Conservation (phyloP, 192 early-diverging fungal species). For the Obelidium mucronatum region DNA sequence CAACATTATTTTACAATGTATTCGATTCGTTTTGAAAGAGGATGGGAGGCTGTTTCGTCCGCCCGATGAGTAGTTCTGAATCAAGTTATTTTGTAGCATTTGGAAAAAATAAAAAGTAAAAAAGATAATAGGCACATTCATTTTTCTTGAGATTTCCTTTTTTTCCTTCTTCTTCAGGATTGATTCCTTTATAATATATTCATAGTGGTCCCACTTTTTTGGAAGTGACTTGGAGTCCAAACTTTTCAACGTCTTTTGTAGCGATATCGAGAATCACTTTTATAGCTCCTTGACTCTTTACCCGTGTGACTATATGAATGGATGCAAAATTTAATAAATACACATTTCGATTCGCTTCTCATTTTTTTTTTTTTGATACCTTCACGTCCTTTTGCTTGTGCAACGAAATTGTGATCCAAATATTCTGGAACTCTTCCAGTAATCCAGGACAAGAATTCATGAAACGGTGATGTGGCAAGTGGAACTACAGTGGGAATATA, state of each 20-base stretch:
- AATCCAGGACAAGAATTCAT: conserved; percentile 58
- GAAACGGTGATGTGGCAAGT: conserved; percentile 60
- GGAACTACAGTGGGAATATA: conserved; percentile 63
- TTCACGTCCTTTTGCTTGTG: conserved; percentile 59
- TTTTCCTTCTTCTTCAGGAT: conserved; percentile 8
- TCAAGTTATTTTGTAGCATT: too few species aligned
- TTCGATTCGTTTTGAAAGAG: conserved; percentile 66
- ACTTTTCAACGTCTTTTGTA: conserved; percentile 58
- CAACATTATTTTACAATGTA: conserved; percentile 65
- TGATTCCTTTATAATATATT: too few species aligned
- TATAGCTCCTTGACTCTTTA: conserved; percentile 59
- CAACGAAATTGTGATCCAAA: conserved; percentile 62
- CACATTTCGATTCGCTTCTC: neutral
- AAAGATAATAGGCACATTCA: neutral
- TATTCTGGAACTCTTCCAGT: conserved; percentile 64
- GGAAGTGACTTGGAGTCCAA: conserved; percentile 44
- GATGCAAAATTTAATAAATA: neutral
- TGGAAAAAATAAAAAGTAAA: too few species aligned
- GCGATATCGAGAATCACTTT: conserved; percentile 60
- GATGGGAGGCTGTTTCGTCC: conserved; percentile 50
- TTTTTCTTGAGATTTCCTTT: neutral
- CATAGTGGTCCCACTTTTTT: neutral
- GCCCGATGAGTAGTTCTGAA: too few species aligned
- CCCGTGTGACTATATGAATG: conserved; percentile 54
- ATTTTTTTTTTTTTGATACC: too few species aligned